These are phyloP conservation scores for Lichtheimia ornata DNA, from an alignment of 371 early-diverging fungal species.

Conservation along the genomic window DNA sequence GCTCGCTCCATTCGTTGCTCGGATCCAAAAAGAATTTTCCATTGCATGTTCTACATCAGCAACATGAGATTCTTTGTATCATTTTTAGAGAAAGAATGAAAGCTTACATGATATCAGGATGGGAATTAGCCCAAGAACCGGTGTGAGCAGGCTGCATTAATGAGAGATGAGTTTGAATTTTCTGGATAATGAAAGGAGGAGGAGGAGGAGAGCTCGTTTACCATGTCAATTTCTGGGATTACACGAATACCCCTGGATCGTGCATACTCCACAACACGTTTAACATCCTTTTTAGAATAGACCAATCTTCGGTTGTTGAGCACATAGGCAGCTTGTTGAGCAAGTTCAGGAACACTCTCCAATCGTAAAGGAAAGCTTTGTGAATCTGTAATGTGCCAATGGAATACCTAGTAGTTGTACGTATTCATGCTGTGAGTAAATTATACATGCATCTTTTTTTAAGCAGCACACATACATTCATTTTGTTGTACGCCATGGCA, in stretches of 20 bases:
- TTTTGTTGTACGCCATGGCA: conserved; percentile 57
- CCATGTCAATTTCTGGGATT: conserved; percentile 79
- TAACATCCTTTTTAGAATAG: conserved; percentile 68
- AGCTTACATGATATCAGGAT: conserved; percentile 42
- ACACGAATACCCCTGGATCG: conserved; percentile 55
- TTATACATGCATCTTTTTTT: neutral
- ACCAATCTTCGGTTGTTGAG: conserved; percentile 44
- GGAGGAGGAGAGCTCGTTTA: conserved; percentile 27
- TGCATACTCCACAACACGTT: conserved; percentile 63
- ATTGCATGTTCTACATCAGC: conserved; percentile 31
- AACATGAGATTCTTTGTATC: neutral
- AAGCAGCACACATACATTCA: conserved; percentile 41
- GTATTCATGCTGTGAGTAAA: neutral
- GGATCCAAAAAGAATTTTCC: conserved; percentile 31
- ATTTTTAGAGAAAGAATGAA: neutral
- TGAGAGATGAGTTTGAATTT: neutral
- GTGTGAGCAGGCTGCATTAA: conserved; percentile 69
- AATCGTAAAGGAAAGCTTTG: conserved; percentile 67
- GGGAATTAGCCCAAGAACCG: conserved; percentile 44
- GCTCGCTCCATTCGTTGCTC: conserved; percentile 48
- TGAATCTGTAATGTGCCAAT: conserved; percentile 79
- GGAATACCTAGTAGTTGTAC: conserved; percentile 60
- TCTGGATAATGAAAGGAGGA: no score
- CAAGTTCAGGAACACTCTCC: conserved; percentile 50
- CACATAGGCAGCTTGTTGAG: conserved; percentile 62